A percentile compares a stretch with the other conserved stretches of the same genome.
phyloP scores from a whole-genome alignment of 768 basidiomycete genomes.

The Lactarius quietus region DNA sequence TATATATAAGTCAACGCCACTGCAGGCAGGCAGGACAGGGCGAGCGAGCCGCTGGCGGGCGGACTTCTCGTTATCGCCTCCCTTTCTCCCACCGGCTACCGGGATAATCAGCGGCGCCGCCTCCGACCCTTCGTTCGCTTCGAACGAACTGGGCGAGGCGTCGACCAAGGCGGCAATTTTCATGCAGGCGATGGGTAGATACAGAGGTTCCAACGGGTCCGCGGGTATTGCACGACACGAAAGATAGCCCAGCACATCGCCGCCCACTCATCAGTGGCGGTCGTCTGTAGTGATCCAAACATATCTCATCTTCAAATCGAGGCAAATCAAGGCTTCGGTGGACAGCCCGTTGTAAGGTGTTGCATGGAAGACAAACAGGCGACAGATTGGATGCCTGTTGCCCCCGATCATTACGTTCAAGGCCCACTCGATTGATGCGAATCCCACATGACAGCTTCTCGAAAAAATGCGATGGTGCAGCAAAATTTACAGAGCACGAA shows the following conservation, averaged over 20 bases:
- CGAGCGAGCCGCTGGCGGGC: not conserved
- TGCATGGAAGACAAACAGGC: not conserved
- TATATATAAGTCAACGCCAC: not conserved
- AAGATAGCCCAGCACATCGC: not conserved
- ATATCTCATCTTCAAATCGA: not conserved
- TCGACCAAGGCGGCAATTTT: not conserved
- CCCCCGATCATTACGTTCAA: not conserved
- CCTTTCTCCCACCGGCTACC: not conserved
- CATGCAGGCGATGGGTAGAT: not conserved
- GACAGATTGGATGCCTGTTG: not conserved
- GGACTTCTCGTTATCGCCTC: not conserved
- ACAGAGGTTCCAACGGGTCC: not conserved
- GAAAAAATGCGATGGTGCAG: not conserved
- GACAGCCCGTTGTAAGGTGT: not conserved
- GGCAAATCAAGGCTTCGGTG: not conserved
- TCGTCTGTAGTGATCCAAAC: not conserved
- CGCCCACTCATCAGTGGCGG: not conserved
- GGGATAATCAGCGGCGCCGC: not conserved
- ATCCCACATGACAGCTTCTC: not conserved
- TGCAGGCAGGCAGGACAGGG: not conserved
- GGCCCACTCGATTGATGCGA: not conserved
- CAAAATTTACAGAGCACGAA: constrained; percentile 19
- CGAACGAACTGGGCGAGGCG: not conserved
- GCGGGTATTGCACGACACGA: not conserved
- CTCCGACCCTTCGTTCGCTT: not conserved